Conservation (phyloP, 148 eudicot species). For the Chenopodium album region DNA sequence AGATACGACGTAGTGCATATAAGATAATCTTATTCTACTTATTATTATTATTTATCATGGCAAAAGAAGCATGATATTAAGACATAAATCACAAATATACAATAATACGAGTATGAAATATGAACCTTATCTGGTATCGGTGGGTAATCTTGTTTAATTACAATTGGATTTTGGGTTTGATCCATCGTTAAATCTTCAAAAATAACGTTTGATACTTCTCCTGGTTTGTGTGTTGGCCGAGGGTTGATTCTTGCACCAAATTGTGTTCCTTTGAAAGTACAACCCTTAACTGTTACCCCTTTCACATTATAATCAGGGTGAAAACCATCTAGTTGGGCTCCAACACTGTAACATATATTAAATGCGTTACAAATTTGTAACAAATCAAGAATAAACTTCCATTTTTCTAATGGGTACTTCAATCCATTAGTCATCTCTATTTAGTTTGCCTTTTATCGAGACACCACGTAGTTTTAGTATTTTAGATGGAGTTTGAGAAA, state of each 20-base stretch:
- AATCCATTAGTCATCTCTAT: too few species aligned
- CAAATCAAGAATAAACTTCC: background rate
- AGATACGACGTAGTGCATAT: too few species aligned
- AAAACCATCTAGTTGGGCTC: slow-evolving; percentile 23
- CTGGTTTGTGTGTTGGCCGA: slow-evolving; percentile 26
- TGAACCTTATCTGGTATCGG: slow-evolving; percentile 28
- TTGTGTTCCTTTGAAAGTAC: slow-evolving; percentile 45
- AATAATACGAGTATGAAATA: background rate
- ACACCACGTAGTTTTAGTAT: too few species aligned
- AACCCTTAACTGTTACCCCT: slow-evolving; percentile 37
- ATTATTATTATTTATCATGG: too few species aligned
- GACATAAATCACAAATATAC: too few species aligned
- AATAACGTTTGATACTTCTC: slow-evolving; percentile 28
- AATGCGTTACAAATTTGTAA: background rate
- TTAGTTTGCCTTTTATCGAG: too few species aligned
- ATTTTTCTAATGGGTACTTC: too few species aligned
- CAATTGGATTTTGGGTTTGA: slow-evolving; percentile 42
- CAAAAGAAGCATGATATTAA: too few species aligned
- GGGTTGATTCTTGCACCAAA: slow-evolving; percentile 73
- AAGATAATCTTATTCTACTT: too few species aligned
- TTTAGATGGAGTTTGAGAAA: too few species aligned
- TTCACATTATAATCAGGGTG: slow-evolving; percentile 36
- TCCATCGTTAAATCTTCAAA: slow-evolving; percentile 48
- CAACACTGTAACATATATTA: slow-evolving; percentile 36
- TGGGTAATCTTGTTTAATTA: slow-evolving; percentile 49